Base-by-base conservation (phyloP, 2,329 filamentous ascomycete genomes). In the Ambrosiella beaveri region DNA sequence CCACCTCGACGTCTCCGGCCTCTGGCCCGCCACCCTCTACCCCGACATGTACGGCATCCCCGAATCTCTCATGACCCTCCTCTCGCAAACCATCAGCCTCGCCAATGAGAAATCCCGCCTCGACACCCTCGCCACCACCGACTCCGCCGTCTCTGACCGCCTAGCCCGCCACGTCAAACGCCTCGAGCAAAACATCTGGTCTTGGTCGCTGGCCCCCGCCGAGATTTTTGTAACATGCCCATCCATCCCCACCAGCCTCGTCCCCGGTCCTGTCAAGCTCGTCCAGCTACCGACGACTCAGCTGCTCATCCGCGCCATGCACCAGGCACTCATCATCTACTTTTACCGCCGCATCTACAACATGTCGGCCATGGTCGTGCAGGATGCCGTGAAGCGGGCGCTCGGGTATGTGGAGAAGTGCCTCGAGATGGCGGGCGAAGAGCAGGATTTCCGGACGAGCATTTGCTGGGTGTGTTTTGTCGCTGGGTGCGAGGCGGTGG, bases 401-500 rank as follows among this genome's bases (percentile, higher is more conserved):
- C 62, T 70, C 0, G 70, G 73, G 19, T 67, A 65, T 27, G 64
- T 75, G 0, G 59, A 71, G 51, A 64, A 65, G 0, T 68, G 67
- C 7, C 64, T 69, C 35, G 64, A 70, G 1, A 58, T 66, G 17
- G 61, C 65, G 8, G 65, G 68, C 1, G 64, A 66, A 2, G 69
- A 69, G 27, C 68, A 69, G 49, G 66, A 70, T 38, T 68, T 71
- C 41, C 66, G 70, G 0, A 66, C 68, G 0, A 69, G 67, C 3
- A 65, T 74, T 5, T 66, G 70, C 0, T 75, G 73, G 73, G 68
- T 71, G 1, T 70, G 68, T 1, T 74, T 74, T 57, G 70, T 75
- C 15, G 70, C 71, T 1, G 70, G 68, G 0, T 74, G 70, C 54
- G 71, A 74, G 57, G 72, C 72, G 1, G 66, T 68, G 1, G 65